Conservation (phyloP, 108 stramenopile genomes). For the Chaetoceros tenuissimus region DNA sequence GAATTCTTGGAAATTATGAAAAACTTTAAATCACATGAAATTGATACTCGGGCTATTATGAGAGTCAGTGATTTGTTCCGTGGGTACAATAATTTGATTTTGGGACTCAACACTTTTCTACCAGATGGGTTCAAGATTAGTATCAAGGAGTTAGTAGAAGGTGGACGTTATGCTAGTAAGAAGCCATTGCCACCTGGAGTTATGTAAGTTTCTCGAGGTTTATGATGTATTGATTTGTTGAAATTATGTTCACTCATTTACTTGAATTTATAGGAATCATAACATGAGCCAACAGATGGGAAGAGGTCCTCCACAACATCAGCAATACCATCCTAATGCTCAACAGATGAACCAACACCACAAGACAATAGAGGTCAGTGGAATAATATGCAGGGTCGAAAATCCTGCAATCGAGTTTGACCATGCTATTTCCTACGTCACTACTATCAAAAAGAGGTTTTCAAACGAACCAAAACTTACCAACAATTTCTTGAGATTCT, state of each 20-base stretch:
- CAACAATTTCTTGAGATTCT: conserved; percentile 87
- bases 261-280: too few relatives aligned
- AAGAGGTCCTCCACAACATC: too few relatives aligned
- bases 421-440: conserved; percentile 91
- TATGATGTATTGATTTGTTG: too few relatives aligned
- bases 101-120: conserved; percentile 92
- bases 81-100: conserved; percentile 88
- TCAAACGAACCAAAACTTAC: conserved; percentile 73
- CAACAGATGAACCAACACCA: conserved; percentile 6
- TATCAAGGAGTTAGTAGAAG: conserved; percentile 47
- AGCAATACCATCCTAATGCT: too few relatives aligned
- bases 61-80: conserved; percentile 78
- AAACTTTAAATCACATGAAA: conserved; percentile 92
- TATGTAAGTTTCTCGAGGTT: too few relatives aligned
- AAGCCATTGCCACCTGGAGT: too few relatives aligned
- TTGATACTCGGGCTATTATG: conserved; percentile 84
- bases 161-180: background rate
- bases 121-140: conserved; percentile 93
- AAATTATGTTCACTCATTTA: too few relatives aligned
- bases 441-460: conserved; percentile 90
- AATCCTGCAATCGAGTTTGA: conserved; percentile 79
- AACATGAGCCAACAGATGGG: too few relatives aligned
- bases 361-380: background rate
- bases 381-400: too few relatives aligned
- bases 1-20: conserved; percentile 99